Base-by-base conservation (phyloP, 257 asterid genomes). In the Plantago ovata region DNA sequence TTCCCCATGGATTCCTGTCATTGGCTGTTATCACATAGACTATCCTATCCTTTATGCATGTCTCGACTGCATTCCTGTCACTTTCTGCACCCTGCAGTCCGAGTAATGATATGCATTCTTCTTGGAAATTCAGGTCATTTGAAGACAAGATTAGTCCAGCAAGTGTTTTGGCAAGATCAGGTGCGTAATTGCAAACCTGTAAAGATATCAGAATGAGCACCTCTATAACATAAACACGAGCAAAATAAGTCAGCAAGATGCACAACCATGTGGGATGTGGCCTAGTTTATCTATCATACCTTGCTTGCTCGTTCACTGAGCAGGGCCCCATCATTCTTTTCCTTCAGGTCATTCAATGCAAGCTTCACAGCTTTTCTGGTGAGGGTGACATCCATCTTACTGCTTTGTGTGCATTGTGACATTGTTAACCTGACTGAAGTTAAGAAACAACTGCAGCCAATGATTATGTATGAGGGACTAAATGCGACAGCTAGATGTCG, bases 161-260 rank as follows among this genome's bases (percentile, higher is more conserved):
- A 54, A 88, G 75, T 38, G 95, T 70, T 78, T 77, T 81, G 22
- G 98, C 94, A 67, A 92, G 94, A 44, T 88, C 91, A n/a, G 96
- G 96, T 36, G 90, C 96, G 54, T 85, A 82, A 49, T 74, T 76
- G 67, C 81, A 78, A 38, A 81, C 79, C 98, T 88, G 87, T 53
- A 56, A 47, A 40, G 43, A 38, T n/a, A 38, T 9, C 3, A 49
- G 6, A 14, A 0, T 49, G 21, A 9, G 28, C 10, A 22, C 15
- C 13, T 49, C 16, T n/a, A 3, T 50, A 10, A 4, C 56, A 22
- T 49, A 8, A 28, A n/a, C n/a, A n/a, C n/a, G n/a, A n/a, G n/a
- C n/a, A n/a, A n/a, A n/a, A n/a, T n/a, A n/a, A n/a, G n/a, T n/a
- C n/a, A n/a, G n/a, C n/a, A n/a, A n/a, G n/a, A n/a, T n/a, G n/a